phyloP scores from a whole-genome alignment of 1,284 basidiomycete species.

The Apiotrichum gracile region DNA sequence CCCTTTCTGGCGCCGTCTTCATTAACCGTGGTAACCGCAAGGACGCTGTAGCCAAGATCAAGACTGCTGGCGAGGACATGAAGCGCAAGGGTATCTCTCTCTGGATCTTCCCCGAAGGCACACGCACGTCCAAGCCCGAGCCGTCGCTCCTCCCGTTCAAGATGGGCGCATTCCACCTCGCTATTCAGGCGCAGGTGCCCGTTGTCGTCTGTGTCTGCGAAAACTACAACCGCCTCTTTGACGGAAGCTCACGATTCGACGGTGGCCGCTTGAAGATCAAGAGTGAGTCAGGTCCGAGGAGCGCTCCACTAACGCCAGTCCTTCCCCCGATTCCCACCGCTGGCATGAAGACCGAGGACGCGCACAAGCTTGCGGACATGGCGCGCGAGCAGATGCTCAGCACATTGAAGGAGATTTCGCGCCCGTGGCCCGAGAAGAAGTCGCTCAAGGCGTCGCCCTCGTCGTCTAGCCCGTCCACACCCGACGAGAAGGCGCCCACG shows the following conservation, averaged over 20 bases:
- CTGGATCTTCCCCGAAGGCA: conserved; percentile 92
- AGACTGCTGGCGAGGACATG: conserved; percentile 74
- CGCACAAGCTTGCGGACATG: conserved; percentile 45
- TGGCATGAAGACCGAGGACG: conserved; percentile 49
- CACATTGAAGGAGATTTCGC: conserved; percentile 43
- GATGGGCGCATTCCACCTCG: conserved; percentile 97
- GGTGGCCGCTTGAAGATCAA: conserved; percentile 70
- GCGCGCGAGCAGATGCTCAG: conserved; percentile 49
- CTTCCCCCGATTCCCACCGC: conserved; percentile 52
- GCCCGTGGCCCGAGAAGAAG: conserved; percentile 1
- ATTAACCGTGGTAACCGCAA: conserved; percentile 78
- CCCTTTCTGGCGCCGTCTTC: conserved; percentile 85
- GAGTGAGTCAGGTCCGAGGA: conserved; percentile 53
- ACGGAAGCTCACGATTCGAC: conserved; percentile 71
- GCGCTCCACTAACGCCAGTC: conserved; percentile 31
- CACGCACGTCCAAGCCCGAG: conserved; percentile 64
- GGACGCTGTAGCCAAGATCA: conserved; percentile 68
- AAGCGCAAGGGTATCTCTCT: conserved; percentile 63
- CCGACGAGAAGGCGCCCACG: neutral
- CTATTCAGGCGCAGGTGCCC: conserved; percentile 73
- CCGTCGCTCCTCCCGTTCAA: conserved; percentile 81
- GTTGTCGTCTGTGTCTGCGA: conserved; percentile 89
- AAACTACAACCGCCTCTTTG: conserved; percentile 79
- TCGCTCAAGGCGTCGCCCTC: too few relatives aligned
- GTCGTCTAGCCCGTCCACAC: too few relatives aligned